Evolutionary conservation across 2,329 filamentous ascomycete species (phyloP), one percentile per base, ranked within the genome.

Genomic region (Hymenoscyphus occultus): DNA sequence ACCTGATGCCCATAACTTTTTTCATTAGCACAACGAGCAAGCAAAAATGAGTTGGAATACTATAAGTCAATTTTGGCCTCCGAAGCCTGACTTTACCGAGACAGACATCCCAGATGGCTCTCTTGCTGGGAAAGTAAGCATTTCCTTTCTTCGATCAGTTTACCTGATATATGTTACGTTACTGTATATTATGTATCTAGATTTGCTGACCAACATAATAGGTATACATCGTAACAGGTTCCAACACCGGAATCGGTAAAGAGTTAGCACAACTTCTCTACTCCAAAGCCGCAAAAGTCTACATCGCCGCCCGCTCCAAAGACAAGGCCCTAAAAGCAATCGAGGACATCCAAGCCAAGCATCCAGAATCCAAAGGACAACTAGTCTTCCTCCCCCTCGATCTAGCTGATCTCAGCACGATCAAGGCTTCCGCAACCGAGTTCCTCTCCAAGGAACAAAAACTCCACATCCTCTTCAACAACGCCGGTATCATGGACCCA

Each of bases 221-320:
- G 67, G 74, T 76, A 54, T 75, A 71, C 67, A 70, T 78, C 45
- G 73, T 78, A 12, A 77, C 77, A 1, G 77, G 77, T 6, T 68
- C 70, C 40, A 69, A 73, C 63, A 72, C 75, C 1, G 78, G 78
- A 2, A 64, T 80, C 5, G 78, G 78, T 60, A 74, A 76, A 59
- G 74, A 77, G 32, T 67, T 78, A 1, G 70, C 73, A n/a, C 67
- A 69, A 16, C 74, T 79, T 32, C 76, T 80, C 45, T 80, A 78
- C 70, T 64, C 66, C 19, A 74, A 76, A 56, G 76, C 77, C 62
- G 80, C 76, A 56, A 79, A 73, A 54, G 78, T 81, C 42, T 81
- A 79, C 67, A 70, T 81, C 16, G 74, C 76, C 16, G 78, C 75
- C 6, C 76, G 80, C 32, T 77, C 76, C 0, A 71, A 77, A 62